Evolutionary conservation across 2,329 filamentous ascomycete species (phyloP).

Genomic region (Fusarium siculi): DNA sequence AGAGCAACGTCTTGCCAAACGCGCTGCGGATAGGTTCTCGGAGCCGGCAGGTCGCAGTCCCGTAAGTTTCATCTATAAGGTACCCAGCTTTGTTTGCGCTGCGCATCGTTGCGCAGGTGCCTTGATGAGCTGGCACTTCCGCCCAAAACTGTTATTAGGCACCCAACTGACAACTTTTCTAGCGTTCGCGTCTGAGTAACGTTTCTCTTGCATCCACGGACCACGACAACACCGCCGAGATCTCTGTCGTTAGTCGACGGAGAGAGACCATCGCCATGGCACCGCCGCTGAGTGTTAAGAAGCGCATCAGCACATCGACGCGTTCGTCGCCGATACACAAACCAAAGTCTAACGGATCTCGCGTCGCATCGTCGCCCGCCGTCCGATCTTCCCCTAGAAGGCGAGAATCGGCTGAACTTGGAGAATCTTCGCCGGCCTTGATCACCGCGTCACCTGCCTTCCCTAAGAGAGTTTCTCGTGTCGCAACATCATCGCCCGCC

Average conservation of each 20-base stretch:
- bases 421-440: not conserved
- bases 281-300: not conserved
- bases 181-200: constrained; percentile 30
- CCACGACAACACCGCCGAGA: constrained; percentile 10
- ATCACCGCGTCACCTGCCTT: not conserved
- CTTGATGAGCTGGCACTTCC: not conserved
- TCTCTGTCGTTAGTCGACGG: not conserved
- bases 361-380: not conserved
- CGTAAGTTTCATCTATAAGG: constrained; percentile 22
- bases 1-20: constrained; percentile 25
- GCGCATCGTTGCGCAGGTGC: not conserved
- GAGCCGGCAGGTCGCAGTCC: constrained; percentile 25
- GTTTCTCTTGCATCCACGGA: constrained; percentile 12
- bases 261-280: constrained; percentile 19
- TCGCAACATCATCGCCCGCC: not conserved
- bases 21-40: constrained; percentile 11
- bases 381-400: constrained; percentile 5
- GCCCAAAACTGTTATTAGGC: not conserved
- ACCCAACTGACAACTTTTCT: not conserved
- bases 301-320: not conserved
- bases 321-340: not conserved
- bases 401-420: not conserved
- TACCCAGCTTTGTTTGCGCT: not conserved
- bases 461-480: not conserved
- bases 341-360: not conserved